Base-by-base conservation (phyloP, 805 yeast genomes). In the Starmerella ratchasimensis region DNA sequence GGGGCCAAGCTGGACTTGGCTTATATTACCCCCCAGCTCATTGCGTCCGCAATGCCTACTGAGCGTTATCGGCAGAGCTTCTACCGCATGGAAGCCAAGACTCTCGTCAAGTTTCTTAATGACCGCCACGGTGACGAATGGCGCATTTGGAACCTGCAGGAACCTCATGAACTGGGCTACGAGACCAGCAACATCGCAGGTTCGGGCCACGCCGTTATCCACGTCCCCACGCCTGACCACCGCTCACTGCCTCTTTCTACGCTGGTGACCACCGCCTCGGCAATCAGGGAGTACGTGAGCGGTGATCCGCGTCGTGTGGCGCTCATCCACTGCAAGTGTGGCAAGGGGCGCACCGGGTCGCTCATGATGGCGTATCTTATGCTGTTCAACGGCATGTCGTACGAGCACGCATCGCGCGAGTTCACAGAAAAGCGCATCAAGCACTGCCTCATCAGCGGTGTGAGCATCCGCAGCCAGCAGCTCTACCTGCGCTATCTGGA, bases 311-410 rank as follows among this genome's bases (percentile, higher is more conserved):
- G 57, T 0, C 65, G 68, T 38, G 74, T 78, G 2, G 84, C 80
- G 0, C 65, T 80, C 0, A 56, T 88, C 6, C 96, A 88, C 54
- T 88, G 97, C 54, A 75, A 79, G 51, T 80, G 81, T 46, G 97
- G 97, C 0, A 84, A 83, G 57, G 97, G 97, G 0, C 62, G 97
- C 20, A 76, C 94, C 0, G 96, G 97, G 0, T 67, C 84, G 1
- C 58, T 82, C 1, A 69, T 71, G 5, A 72, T 80, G 42, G 81
- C 84, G 0, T 79, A 73, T 51, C 55, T 86, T 44, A 76, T 84
- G 71, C 64, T 63, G 36, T 53, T 57, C 35, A 54, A 55, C 24
- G 58, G 58, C 2, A 38, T 63, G 37, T 43, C 64, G 0, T 60
- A 67, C 11, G 56, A 59, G 2, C 64, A 61, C 15, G 80, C 84